These are phyloP conservation scores for Penicillium flavigenum DNA, from an alignment of 495 filamentous ascomycete species.

Conservation along the genomic window DNA sequence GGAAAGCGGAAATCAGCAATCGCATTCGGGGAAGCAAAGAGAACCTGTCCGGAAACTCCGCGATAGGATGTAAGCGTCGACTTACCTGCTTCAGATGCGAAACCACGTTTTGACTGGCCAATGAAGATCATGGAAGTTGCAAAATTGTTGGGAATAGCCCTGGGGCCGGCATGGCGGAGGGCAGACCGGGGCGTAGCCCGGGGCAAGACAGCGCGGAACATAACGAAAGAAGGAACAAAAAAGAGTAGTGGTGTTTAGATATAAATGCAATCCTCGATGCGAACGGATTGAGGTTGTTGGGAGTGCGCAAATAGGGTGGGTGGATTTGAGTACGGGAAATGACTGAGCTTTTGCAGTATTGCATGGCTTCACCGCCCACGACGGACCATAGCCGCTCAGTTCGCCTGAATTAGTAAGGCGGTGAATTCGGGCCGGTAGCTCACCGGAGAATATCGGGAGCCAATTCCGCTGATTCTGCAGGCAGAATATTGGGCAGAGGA, in stretches of 20 bases:
- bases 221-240: constrained; percentile 44
- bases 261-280: constrained; percentile 31
- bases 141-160: constrained; percentile 52
- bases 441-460: background rate
- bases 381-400: background rate
- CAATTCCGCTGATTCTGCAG: background rate
- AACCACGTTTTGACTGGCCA: constrained; percentile 64
- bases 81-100: constrained; percentile 80
- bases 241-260: constrained; percentile 15
- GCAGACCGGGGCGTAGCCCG: constrained; percentile 65
- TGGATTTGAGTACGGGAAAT: constrained; percentile 33
- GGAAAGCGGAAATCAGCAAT: constrained; percentile 28
- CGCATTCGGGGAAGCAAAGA: constrained; percentile 25
- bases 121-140: constrained; percentile 55
- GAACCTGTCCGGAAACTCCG: constrained; percentile 1
- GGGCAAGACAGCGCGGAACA: constrained; percentile 74
- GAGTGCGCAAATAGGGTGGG: constrained; percentile 23
- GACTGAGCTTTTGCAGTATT: constrained; percentile 34
- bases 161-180: constrained; percentile 48
- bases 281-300: constrained; percentile 29
- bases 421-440: background rate
- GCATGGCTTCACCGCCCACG: constrained; percentile 22
- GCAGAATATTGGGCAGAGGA: background rate
- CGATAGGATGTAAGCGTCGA: constrained; percentile 4
- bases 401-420: background rate